Base-by-base conservation (phyloP, 2,329 filamentous ascomycete genomes). In the Coniochaeta prunicola region DNA sequence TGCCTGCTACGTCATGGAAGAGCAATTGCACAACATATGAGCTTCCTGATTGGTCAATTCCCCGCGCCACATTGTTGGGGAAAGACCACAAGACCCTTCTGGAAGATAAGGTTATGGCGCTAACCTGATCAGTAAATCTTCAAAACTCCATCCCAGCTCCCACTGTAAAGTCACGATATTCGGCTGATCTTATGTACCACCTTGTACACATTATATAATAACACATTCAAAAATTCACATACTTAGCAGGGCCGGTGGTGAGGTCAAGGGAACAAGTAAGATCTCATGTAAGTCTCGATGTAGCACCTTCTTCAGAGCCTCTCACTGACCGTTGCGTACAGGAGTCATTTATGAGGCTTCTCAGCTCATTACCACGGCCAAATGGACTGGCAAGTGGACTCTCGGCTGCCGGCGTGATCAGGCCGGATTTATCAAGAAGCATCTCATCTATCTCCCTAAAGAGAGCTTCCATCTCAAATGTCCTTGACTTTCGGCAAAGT, bases 51-150 rank as follows among this genome's bases (percentile, higher is more conserved):
- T 50, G 45, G 45, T 13, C 45, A 50, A 50, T 50, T 4, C 21
- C 45, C 24, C 24, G 2, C 21, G 45, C 45, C n/a, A 50, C 45
- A 50, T n/a, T n/a, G 45, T 50, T 50, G 45, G 45, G 30, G 45
- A 50, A 38, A 45, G 40, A 21, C 45, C 45, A 50, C 45, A 26
- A 50, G 45, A 50, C 45, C 45, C 21, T n/a, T 50, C 15, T 17
- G 19, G 19, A 7, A 8, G 24, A 30, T 45, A 45, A 45, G 13
- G n/a, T n/a, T 40, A 9, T 40, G 40, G 36, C 9, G 19, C 40
- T 45, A 75, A n/a, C 67, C 65, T 2, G 67, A 66, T 6, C 67
- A 28, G 66, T 66, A 30, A 65, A 62, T 3, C 62, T 63, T 21
- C 63, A 68, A 15, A 30, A 10, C 21, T 30, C 15, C 13, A 26